Conservation (phyloP, 495 filamentous ascomycete species). For the Lophiostoma macrostomum region DNA sequence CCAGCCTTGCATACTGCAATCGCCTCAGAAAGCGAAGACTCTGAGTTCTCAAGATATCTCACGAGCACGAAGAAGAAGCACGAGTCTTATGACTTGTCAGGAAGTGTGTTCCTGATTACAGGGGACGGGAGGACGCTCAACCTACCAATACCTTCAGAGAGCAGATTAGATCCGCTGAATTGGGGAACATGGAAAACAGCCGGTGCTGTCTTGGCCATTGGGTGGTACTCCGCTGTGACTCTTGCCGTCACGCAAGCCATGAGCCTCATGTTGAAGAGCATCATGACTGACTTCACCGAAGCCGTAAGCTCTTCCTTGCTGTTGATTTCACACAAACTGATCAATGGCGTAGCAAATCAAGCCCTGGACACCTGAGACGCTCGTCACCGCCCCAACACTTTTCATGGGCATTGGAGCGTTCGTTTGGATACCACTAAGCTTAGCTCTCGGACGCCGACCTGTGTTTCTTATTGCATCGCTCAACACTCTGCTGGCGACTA, state of each 20-base stretch:
- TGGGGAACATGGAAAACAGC: constrained; percentile 2
- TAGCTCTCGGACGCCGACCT: constrained; percentile 19
- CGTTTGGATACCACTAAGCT: constrained; percentile 19
- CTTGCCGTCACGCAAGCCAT: not conserved
- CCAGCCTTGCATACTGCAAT: too few relatives aligned
- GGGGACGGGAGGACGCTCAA: constrained; percentile 1
- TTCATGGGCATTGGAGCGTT: constrained; percentile 24
- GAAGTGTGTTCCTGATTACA: constrained; percentile 20
- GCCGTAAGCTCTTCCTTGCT: not conserved
- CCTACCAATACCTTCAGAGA: constrained; percentile 14
- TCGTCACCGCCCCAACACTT: constrained; percentile 11
- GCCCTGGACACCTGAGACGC: constrained; percentile 9
- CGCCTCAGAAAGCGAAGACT: too few relatives aligned
- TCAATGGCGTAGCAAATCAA: not conserved
- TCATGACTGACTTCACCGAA: not conserved
- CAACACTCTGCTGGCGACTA: constrained; percentile 1
- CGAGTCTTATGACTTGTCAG: constrained; percentile 8
- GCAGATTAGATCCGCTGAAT: constrained; percentile 5
- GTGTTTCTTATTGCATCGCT: constrained; percentile 10
- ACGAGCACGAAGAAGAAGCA: too few relatives aligned
- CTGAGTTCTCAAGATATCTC: too few relatives aligned
- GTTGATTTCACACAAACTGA: not conserved
- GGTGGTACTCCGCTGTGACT: not conserved
- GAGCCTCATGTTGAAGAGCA: not conserved
- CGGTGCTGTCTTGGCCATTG: not conserved